Evolutionary conservation across 345 rosid species (phyloP).

Genomic region (Erodium maritimum): DNA sequence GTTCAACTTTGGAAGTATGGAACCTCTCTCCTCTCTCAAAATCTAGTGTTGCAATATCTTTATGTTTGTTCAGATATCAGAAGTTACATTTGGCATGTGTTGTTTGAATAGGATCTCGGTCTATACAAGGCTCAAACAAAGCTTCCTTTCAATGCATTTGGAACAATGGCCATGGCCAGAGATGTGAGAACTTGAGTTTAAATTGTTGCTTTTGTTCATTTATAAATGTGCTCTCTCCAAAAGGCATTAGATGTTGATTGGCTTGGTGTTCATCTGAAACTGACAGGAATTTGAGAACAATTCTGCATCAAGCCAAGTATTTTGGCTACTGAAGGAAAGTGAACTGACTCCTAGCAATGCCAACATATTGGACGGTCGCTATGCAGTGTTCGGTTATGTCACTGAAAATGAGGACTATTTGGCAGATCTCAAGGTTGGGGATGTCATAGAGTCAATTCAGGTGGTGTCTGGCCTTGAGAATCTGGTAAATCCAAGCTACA

Average conservation of each 20-base stretch:
- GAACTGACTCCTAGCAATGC: conserved; percentile 96
- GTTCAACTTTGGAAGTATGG: conserved; percentile 68
- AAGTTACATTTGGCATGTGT: background rate
- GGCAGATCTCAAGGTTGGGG: conserved; percentile 98
- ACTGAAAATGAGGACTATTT: conserved; percentile 70
- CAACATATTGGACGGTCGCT: conserved; percentile 94
- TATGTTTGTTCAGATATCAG: background rate
- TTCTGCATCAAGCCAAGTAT: conserved; percentile 89
- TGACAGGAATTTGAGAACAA: conserved; percentile 86
- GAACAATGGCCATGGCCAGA: conserved; percentile 99
- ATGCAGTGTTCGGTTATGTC: conserved; percentile 85
- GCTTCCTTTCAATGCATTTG: conserved; percentile 98
- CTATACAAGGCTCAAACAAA: conserved; percentile 92
- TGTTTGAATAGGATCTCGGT: conserved; percentile 65
- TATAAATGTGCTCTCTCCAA: background rate
- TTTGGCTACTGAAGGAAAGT: conserved; percentile 96
- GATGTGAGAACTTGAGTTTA: conserved; percentile 43
- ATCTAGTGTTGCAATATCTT: background rate
- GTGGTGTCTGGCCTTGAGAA: conserved; percentile 92
- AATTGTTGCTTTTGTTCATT: background rate
- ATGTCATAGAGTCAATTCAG: conserved; percentile 77
- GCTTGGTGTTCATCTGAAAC: background rate
- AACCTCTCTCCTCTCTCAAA: conserved; percentile 7
- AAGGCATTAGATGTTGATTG: background rate
- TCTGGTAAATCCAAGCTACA: conserved; percentile 84